Percentiles rank a stretch among this genome's conserved stretches.
Conservation (phyloP, 441 rosid species). For the Raphanus hybrid region DNA sequence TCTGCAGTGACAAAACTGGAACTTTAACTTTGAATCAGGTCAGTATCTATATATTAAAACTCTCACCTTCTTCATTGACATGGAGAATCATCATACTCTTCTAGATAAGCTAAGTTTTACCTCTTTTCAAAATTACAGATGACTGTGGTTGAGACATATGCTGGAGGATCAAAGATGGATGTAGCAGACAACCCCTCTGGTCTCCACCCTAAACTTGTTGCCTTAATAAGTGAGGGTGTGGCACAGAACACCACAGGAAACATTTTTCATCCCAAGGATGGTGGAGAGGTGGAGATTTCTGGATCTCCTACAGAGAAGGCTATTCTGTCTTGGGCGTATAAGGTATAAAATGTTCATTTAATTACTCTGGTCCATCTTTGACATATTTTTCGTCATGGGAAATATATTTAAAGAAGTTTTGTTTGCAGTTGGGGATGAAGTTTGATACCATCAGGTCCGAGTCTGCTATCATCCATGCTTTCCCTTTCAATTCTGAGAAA, state of each 20-base stretch:
- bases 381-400: conserved; percentile 15
- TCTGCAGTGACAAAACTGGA: conserved; percentile 98
- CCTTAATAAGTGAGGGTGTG: conserved; percentile 73
- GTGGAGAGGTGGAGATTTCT: conserved; percentile 80
- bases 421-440: conserved; percentile 91
- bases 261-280: conserved; percentile 83
- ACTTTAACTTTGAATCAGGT: conserved; percentile 94
- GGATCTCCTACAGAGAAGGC: conserved; percentile 99
- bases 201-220: conserved; percentile 53
- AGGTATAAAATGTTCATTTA: conserved; percentile 52
- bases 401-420: conserved; percentile 31
- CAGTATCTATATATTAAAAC: conserved; percentile 13
- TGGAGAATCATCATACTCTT: background rate
- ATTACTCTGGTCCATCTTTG: conserved; percentile 12
- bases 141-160: conserved; percentile 91
- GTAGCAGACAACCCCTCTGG: conserved; percentile 65
- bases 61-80: background rate
- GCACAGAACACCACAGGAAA: conserved; percentile 91
- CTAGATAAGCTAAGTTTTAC: no score
- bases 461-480: conserved; percentile 79
- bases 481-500: conserved; percentile 97
- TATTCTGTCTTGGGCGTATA: conserved; percentile 91
- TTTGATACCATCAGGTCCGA: conserved; percentile 75
- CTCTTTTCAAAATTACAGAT: conserved; percentile 57
- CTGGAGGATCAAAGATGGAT: conserved; percentile 71